Base-by-base conservation (phyloP, 495 filamentous ascomycete species). In the Neurospora hispaniola region DNA sequence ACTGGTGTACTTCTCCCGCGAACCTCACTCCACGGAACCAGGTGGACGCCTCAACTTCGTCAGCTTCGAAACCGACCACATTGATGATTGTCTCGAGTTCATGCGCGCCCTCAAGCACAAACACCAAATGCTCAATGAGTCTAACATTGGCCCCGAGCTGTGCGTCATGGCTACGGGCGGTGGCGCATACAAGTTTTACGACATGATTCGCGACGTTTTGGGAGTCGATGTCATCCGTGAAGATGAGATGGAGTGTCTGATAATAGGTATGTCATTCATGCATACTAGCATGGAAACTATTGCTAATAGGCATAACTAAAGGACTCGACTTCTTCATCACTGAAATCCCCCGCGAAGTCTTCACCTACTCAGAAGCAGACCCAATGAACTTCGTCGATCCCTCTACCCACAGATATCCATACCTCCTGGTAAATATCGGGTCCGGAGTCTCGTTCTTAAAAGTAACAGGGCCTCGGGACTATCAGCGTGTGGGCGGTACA, bases 371-470 rank as follows among this genome's bases (percentile, higher is more conserved):
- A 76, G 96, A 98, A 80, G 83, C 86, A 16, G 87, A 96, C 73
- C 93, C 94, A 18, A 96, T 96, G 91, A 87, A 91, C 73, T 97
- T 95, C 79, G 88, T 90, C 73, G 86, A 90, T 71, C 86, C 92
- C 14, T 81, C 82, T 20, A 77, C 88, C 27, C 89, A 94, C 74
- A 92, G 96, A 59, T 99, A 99, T 80, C 96, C 96, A 0, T 99
- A 99, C 78, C 89, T 99, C 27, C 89, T 99, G 42, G 96, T 99
- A 71, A 99, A 99, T 82, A 99, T 99, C 76, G 96, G 96, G n/a
- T 98, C 94, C 40, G 96, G 96, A 40, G 96, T 99, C 12, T 94
- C 90, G n/a, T 98, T 99, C 88, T 92, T 99, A 81, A 99, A 98
- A 80, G 96, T 99, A 6, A 95, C 92, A 1, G 94, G 94, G 0